Percentiles rank a stretch among this genome's conserved stretches.
Conservation (phyloP, 306 rosid species). For the Lupinus albus region DNA sequence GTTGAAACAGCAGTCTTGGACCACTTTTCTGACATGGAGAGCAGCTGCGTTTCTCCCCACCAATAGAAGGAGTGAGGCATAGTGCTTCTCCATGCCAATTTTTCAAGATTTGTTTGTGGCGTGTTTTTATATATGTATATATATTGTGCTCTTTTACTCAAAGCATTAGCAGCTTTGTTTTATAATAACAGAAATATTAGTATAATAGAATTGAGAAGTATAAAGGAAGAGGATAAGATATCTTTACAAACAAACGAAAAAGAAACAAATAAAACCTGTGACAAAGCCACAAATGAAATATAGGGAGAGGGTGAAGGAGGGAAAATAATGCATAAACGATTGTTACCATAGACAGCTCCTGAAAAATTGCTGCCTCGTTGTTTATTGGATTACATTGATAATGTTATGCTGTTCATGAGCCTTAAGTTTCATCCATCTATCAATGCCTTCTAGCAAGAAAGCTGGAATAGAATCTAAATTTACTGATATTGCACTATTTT, state of each 20-base stretch:
- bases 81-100: constrained; percentile 6
- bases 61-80: constrained; percentile 21
- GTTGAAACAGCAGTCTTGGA: background rate
- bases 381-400: constrained; percentile 19
- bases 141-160: background rate
- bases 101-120: constrained; percentile 32
- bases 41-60: constrained; percentile 13
- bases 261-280: background rate
- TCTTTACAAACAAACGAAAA: background rate
- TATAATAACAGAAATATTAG: background rate
- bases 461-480: constrained; percentile 31
- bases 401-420: constrained; percentile 16
- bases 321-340: background rate
- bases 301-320: background rate
- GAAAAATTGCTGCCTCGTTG: constrained; percentile 5
- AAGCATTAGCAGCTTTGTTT: background rate
- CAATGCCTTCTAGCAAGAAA: constrained; percentile 14
- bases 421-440: constrained; percentile 24
- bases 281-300: background rate
- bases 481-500: constrained; percentile 46
- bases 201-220: background rate
- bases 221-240: background rate
- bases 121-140: background rate
- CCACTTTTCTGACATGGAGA: background rate
- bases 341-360: background rate